These are phyloP conservation scores for Penicillium sp. DNA, from an alignment of 2,329 filamentous ascomycete species.

Conservation along the genomic window DNA sequence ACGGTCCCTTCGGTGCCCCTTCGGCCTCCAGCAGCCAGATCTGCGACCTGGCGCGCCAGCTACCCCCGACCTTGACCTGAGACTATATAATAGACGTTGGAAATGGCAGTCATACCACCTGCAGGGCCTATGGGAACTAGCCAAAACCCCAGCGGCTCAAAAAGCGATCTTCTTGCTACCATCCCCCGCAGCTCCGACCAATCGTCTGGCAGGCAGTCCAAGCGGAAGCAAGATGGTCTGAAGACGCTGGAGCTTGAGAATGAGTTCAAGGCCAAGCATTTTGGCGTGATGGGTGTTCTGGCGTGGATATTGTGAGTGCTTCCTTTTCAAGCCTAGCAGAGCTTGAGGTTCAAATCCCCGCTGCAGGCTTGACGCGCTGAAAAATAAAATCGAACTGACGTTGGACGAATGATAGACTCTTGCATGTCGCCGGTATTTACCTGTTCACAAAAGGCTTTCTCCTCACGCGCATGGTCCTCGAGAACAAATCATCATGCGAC, in stretches of 20 bases:
- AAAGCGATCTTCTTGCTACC: neutral
- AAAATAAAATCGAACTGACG: slow-evolving; percentile 3
- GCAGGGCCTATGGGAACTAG: neutral
- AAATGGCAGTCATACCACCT: slow-evolving; percentile 5
- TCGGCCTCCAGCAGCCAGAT: neutral
- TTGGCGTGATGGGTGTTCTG: slow-evolving; percentile 32
- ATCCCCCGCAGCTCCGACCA: slow-evolving; percentile 1
- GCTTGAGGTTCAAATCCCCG: neutral
- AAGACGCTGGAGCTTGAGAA: slow-evolving; percentile 27
- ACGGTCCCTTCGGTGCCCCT: neutral
- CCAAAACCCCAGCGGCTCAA: neutral
- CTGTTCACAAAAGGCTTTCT: slow-evolving; percentile 94
- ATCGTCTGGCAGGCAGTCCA: slow-evolving; percentile 3
- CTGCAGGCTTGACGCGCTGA: neutral
- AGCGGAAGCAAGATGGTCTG: slow-evolving; percentile 19
- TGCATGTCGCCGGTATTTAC: slow-evolving; percentile 74
- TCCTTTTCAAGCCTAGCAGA: neutral
- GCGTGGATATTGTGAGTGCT: slow-evolving; percentile 36
- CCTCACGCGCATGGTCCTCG: slow-evolving; percentile 71
- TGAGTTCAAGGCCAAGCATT: slow-evolving; percentile 34
- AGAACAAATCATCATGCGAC: slow-evolving; percentile 63
- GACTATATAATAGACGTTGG: neutral
- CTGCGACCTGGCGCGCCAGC: slow-evolving; percentile 3
- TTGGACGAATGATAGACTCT: slow-evolving; percentile 38
- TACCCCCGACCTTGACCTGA: neutral